Base-by-base conservation (phyloP, 2,329 filamentous ascomycete species). In the Falciphora oryzae region DNA sequence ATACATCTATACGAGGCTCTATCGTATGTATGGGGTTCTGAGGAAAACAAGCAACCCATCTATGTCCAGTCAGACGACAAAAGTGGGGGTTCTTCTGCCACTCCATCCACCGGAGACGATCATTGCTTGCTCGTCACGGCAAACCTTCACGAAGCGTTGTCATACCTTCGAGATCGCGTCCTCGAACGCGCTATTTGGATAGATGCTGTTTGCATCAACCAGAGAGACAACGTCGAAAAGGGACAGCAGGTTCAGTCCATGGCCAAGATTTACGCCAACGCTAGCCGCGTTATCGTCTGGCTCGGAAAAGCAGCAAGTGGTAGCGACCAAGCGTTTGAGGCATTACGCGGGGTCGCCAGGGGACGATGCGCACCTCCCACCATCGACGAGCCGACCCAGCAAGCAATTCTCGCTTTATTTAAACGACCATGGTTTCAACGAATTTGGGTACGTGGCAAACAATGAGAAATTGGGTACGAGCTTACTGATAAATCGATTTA, bases 21-120 rank as follows among this genome's bases (percentile, higher is more conserved):
- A 0, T 71, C 69, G 0, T 70, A 69, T n/a, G 62, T 63, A 1
- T 71, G 69, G 68, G 70, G 69, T 1, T 35, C 27, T 0, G 31
- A 56, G 1, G 6, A 32, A 1, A 22, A 59, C 6, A n/a, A 27
- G 0, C 57, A 56, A 0, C 4, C 16, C 1, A 57, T 71, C 3
- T 14, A 35, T 11, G 3, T 67, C n/a, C n/a, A n/a, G n/a, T n/a
- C n/a, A n/a, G n/a, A n/a, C n/a, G n/a, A n/a, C n/a, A n/a, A n/a
- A n/a, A n/a, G n/a, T n/a, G n/a, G n/a, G n/a, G n/a, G n/a, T n/a
- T n/a, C n/a, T n/a, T n/a, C n/a, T n/a, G n/a, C n/a, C n/a, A n/a
- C n/a, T n/a, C n/a, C n/a, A n/a, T n/a, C n/a, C n/a, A n/a, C n/a
- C n/a, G n/a, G n/a, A 3, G 58, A 66, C 22, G 63, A 61, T 1